A percentile compares a stretch with the other conserved stretches of the same genome.
Evolutionary conservation across 768 basidiomycete species (phyloP).

Genomic region (Podaxis carcinomalis): DNA sequence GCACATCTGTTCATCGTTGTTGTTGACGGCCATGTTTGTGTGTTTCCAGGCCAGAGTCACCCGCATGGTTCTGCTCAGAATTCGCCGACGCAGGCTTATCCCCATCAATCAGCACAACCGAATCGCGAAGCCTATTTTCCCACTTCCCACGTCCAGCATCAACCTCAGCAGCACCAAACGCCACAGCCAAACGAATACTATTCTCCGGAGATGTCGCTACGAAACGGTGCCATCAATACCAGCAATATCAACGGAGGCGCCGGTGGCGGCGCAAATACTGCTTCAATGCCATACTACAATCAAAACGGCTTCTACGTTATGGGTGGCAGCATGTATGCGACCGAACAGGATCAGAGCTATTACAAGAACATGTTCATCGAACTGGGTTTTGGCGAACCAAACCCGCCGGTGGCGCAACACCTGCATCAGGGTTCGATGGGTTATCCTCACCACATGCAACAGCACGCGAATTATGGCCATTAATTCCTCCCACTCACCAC

Average conservation of each 20-base stretch:
- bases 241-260: background rate
- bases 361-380: conserved; percentile 75
- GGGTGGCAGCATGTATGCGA: conserved; percentile 35
- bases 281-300: conserved; percentile 10
- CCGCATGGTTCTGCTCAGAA: conserved; percentile 21
- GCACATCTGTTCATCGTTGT: background rate
- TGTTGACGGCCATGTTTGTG: background rate
- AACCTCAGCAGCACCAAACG: conserved; percentile 28
- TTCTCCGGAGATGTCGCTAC: conserved; percentile 13
- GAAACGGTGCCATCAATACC: background rate
- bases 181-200: conserved; percentile 18
- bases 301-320: conserved; percentile 26
- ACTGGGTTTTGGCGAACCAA: conserved; percentile 55
- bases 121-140: conserved; percentile 30
- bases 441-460: conserved; percentile 27
- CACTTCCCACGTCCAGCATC: conserved; percentile 38
- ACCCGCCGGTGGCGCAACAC: conserved; percentile 14
- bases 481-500: background rate
- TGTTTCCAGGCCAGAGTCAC: conserved; percentile 19
- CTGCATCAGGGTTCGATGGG: conserved; percentile 22
- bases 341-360: conserved; percentile 65
- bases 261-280: conserved; percentile 9
- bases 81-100: conserved; percentile 30
- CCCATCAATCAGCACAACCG: conserved; percentile 27
- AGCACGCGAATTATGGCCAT: conserved; percentile 9